Percentiles rank a stretch among this genome's conserved stretches.
phyloP scores from a whole-genome alignment of 2,329 filamentous ascomycete species.

The Microcyclospora tardicrescens region DNA sequence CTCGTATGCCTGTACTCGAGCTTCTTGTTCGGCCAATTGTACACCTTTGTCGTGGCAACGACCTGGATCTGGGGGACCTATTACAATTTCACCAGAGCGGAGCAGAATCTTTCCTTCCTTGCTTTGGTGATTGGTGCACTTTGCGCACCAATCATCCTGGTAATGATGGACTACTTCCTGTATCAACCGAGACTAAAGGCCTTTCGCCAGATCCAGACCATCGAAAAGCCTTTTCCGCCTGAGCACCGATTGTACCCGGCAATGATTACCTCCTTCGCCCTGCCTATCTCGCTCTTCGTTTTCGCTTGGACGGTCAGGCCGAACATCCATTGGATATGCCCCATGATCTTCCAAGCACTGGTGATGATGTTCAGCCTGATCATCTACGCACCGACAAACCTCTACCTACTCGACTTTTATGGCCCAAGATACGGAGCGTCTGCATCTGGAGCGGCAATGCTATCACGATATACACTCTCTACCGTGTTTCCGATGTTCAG shows the following conservation, averaged over 20 bases:
- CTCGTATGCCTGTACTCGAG: constrained; percentile 29
- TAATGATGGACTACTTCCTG: constrained; percentile 14
- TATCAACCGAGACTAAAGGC: constrained; percentile 16
- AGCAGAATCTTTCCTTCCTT: constrained; percentile 23
- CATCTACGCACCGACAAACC: constrained; percentile 24
- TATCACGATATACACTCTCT: constrained; percentile 22
- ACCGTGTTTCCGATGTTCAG: constrained; percentile 29
- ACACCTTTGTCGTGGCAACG: constrained; percentile 30
- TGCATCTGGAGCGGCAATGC: constrained; percentile 21
- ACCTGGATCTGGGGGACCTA: constrained; percentile 21
- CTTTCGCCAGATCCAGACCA: constrained; percentile 2
- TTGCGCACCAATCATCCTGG: constrained; percentile 13
- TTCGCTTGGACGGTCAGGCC: constrained; percentile 23
- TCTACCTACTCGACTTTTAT: constrained; percentile 31
- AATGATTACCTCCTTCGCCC: constrained; percentile 17
- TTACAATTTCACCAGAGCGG: constrained; percentile 17
- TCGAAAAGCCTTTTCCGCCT: constrained; percentile 11
- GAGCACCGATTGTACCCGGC: constrained; percentile 23
- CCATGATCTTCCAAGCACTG: constrained; percentile 19
- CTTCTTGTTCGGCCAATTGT: constrained; percentile 29
- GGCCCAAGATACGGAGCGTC: constrained; percentile 27
- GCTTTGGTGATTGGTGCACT: constrained; percentile 15
- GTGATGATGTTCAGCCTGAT: constrained; percentile 12
- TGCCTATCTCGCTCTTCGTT: constrained; percentile 22
- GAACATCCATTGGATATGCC: constrained; percentile 27